A percentile compares a stretch with the other conserved stretches of the same genome.
phyloP scores from a whole-genome alignment of 495 filamentous ascomycete species.

The Lasiosphaeria ovina region DNA sequence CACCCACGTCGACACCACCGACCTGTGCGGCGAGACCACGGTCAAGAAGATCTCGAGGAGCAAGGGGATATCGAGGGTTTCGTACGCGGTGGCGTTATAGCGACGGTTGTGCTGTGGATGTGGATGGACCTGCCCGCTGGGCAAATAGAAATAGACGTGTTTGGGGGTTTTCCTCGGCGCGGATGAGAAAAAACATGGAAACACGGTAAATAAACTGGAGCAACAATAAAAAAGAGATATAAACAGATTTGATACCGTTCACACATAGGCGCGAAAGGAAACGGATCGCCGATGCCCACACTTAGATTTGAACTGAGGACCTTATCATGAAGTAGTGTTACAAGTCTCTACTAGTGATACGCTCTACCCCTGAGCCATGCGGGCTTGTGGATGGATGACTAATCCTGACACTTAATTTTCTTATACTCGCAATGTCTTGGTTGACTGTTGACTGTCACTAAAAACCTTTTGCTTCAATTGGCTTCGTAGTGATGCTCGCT shows the following conservation, averaged over 20 bases:
- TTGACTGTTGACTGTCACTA: no score
- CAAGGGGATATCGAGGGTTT: slow-evolving; percentile 56
- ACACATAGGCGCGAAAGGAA: not conserved
- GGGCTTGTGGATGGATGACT: not conserved
- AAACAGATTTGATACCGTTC: not conserved
- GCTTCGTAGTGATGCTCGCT: no score
- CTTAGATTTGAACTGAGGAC: slow-evolving; percentile 12
- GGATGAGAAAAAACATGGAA: no score
- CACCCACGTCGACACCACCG: slow-evolving; percentile 58
- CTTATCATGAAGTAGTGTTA: slow-evolving; percentile 5
- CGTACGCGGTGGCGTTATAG: slow-evolving; percentile 41
- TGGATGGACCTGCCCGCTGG: no score
- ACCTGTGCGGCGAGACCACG: slow-evolving; percentile 49
- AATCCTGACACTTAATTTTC: no score
- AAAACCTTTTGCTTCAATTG: no score
- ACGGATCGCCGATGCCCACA: slow-evolving; percentile 5
- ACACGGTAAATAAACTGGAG: no score
- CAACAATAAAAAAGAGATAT: not conserved
- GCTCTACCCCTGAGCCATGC: slow-evolving; percentile 12
- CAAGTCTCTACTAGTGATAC: slow-evolving; percentile 6
- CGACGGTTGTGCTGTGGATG: not conserved
- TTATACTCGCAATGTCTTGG: no score
- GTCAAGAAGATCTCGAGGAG: slow-evolving; percentile 60
- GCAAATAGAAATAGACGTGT: no score
- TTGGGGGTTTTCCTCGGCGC: no score